A percentile compares a stretch with the other conserved stretches of the same genome.
Evolutionary conservation across 768 basidiomycete genomes (phyloP).

Genomic region (Auricularia cornea): DNA sequence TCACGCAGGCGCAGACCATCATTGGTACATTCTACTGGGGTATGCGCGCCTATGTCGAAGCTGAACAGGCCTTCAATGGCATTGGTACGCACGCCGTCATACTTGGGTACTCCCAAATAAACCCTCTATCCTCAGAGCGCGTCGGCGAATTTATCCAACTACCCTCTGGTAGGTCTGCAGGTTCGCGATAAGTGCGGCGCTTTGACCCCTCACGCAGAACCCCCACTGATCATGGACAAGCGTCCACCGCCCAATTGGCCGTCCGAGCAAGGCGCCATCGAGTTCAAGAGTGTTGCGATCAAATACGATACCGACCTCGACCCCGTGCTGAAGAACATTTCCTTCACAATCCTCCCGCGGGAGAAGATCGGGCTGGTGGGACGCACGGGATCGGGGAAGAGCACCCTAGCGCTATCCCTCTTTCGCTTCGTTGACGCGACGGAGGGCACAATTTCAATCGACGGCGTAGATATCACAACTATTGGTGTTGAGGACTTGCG

Average conservation of each 20-base stretch:
- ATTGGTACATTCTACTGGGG: not conserved
- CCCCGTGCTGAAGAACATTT: constrained; percentile 48
- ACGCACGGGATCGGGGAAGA: constrained; percentile 11
- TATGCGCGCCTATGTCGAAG: not conserved
- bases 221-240: constrained; percentile 47
- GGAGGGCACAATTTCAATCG: constrained; percentile 28
- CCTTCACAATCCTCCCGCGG: constrained; percentile 48
- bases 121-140: constrained; percentile 40
- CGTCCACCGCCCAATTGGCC: constrained; percentile 73
- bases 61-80: not conserved
- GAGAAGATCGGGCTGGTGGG: constrained; percentile 63
- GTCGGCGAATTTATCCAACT: constrained; percentile 65
- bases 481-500: constrained; percentile 30
- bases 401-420: constrained; percentile 27
- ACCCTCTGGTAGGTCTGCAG: constrained; percentile 22
- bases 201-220: constrained; percentile 34
- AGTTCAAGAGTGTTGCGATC: constrained; percentile 51
- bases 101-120: no score
- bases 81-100: not conserved
- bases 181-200: no score
- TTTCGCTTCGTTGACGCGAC: constrained; percentile 31
- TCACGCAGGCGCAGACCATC: constrained; percentile 12
- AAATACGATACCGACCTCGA: constrained; percentile 57
- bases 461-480: constrained; percentile 33
- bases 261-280: constrained; percentile 40